These are phyloP conservation scores for Yarrowia bubula DNA, from an alignment of 805 yeast species.

Conservation along the genomic window DNA sequence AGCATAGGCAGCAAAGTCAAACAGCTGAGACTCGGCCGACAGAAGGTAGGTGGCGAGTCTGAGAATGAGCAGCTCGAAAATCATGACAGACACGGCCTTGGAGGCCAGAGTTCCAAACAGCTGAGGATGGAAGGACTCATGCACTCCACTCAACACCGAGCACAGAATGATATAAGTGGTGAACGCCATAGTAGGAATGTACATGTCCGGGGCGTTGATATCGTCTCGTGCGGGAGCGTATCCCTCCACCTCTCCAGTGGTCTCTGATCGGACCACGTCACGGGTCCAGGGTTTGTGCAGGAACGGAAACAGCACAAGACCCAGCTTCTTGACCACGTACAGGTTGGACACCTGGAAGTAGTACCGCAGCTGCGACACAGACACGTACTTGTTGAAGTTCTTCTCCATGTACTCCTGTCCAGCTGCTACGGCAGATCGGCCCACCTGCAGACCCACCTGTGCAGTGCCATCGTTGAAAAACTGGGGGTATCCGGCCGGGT, in stretches of 20 bases:
- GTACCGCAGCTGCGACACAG: slow-evolving; percentile 62
- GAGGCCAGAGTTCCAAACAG: slow-evolving; percentile 83
- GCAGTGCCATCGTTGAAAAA: slow-evolving; percentile 77
- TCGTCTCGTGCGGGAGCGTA: slow-evolving; percentile 82
- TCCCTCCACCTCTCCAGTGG: slow-evolving; percentile 43
- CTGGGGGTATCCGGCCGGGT: slow-evolving; percentile 35
- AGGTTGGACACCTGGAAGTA: slow-evolving; percentile 90
- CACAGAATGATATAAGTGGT: slow-evolving; percentile 81
- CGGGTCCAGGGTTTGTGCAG: slow-evolving; percentile 81
- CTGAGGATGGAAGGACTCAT: slow-evolving; percentile 91
- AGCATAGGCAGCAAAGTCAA: slow-evolving; percentile 84
- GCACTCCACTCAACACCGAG: slow-evolving; percentile 80
- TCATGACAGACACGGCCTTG: slow-evolving; percentile 76
- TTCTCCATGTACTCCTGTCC: slow-evolving; percentile 78
- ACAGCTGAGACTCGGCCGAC: slow-evolving; percentile 63
- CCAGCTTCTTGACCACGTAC: slow-evolving; percentile 73
- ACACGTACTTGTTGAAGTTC: slow-evolving; percentile 54
- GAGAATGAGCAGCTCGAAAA: slow-evolving; percentile 71
- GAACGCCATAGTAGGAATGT: slow-evolving; percentile 91
- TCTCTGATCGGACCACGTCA: slow-evolving; percentile 41
- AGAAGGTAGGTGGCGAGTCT: slow-evolving; percentile 81
- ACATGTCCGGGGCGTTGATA: slow-evolving; percentile 92
- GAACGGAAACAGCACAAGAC: slow-evolving; percentile 81
- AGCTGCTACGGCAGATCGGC: slow-evolving; percentile 77
- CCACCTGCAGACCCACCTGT: slow-evolving; percentile 82